A percentile compares a stretch with the other conserved stretches of the same genome.
These are phyloP conservation scores for Adenanthera pavonina DNA, from an alignment of 306 rosid genomes.

Conservation along the genomic window DNA sequence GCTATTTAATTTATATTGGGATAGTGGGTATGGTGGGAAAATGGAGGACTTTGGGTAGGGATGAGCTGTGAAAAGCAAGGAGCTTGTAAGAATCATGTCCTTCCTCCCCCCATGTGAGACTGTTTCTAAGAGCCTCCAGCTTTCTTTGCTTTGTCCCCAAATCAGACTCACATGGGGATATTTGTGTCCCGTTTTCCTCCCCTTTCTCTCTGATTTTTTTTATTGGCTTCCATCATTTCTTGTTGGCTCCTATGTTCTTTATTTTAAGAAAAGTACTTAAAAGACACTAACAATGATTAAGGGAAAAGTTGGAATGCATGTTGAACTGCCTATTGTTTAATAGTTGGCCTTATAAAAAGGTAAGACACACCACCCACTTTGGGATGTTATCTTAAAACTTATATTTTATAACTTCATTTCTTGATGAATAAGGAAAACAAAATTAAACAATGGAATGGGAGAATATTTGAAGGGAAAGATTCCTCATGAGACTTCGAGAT, in stretches of 20 bases:
- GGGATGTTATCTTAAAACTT: conserved; percentile 7
- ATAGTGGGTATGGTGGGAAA: conserved; percentile 42
- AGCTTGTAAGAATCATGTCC: conserved; percentile 61
- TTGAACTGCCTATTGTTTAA: conserved; percentile 45
- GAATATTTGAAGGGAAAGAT: conserved; percentile 19
- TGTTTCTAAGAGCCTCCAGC: conserved; percentile 60
- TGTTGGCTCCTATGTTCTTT: conserved; percentile 51
- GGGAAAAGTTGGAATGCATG: conserved; percentile 55
- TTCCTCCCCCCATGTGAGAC: conserved; percentile 80
- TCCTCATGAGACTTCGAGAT: conserved; percentile 23
- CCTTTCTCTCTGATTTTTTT: conserved; percentile 40
- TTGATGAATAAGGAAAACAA: background rate
- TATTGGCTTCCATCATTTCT: conserved; percentile 54
- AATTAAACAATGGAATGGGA: background rate
- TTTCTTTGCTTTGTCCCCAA: conserved; percentile 78
- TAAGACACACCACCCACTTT: conserved; percentile 30
- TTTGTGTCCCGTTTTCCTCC: conserved; percentile 48
- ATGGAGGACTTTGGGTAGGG: conserved; percentile 46
- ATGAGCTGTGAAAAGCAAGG: conserved; percentile 81
- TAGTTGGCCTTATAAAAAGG: conserved; percentile 14
- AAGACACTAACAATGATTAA: conserved; percentile 72
- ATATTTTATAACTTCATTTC: conserved; percentile 20
- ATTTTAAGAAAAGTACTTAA: conserved; percentile 44
- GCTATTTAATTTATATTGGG: conserved; percentile 38
- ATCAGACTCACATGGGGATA: conserved; percentile 77